Evolutionary conservation across 768 basidiomycete genomes (phyloP), one percentile per base, ranked within the genome.

Genomic region (Tulasnella sp.): DNA sequence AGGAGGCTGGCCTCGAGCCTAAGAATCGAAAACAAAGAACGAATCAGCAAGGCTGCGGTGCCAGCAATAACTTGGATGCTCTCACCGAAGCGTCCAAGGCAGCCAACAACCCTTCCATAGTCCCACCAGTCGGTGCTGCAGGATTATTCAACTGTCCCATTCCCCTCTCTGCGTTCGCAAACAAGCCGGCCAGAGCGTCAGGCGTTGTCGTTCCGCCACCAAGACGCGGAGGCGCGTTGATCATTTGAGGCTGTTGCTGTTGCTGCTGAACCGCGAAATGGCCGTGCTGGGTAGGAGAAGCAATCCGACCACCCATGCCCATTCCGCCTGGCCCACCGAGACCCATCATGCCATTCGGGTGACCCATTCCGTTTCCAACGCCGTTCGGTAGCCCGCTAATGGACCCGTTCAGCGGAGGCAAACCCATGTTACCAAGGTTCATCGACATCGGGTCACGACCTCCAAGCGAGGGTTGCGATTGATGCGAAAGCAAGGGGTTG

Each of bases 71-170:
- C 52, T 14, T 22, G 25, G 25, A 14, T 36, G 39, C 39, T 71
- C 88, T 80, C 77, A 93, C 93, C 86, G 92, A 92, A 34, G 89
- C 86, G 31, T 87, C 91, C 75, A 94, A 84, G 90, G 93, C 93
- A 0, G 91, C 89, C 80, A 93, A 89, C 39, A 94, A 86, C 76
- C 93, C 93, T 78, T 92, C 92, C 86, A 93, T 89, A 4, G 91
- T 85, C 79, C 90, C 85, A 71, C 85, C 85, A 58, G 90, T 89
- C 29, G 84, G 80, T 22, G 84, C 83, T 75, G 83, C 85, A 36
- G 83, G 82, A n/a, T 64, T 34, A n/a, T 54, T 74, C 52, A 54
- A 25, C 31, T 40, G 38, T 3, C 49, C 71, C 17, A 72, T 34
- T 25, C 71, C 42, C 29, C 40, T 34, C 2, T 39, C 40, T 7